Evolutionary conservation across 2,329 filamentous ascomycete genomes (phyloP).

Genomic region (Dothiorella sarmentorum): DNA sequence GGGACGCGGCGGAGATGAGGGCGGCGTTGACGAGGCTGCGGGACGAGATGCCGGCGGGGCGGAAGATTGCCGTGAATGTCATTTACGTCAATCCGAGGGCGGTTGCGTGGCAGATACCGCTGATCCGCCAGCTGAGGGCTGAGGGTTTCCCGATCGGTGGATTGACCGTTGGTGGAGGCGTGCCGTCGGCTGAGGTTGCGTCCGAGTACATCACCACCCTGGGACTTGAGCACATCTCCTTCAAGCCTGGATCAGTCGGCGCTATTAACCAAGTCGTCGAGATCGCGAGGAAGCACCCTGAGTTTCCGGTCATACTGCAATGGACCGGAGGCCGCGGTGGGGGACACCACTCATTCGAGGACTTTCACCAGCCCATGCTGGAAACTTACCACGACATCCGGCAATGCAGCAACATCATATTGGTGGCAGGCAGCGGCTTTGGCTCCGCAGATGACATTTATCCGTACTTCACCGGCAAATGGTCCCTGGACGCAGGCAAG

Average conservation of each 20-base stretch:
- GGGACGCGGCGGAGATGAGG: no score
- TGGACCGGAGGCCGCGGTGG: constrained; percentile 94
- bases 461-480: constrained; percentile 83
- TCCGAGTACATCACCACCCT: constrained; percentile 85
- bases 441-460: constrained; percentile 88
- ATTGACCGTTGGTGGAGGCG: constrained; percentile 87
- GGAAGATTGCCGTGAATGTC: constrained; percentile 83
- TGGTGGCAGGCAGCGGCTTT: constrained; percentile 89
- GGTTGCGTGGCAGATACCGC: constrained; percentile 89
- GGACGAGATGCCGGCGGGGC: constrained; percentile 69
- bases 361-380: constrained; percentile 89
- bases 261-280: constrained; percentile 88
- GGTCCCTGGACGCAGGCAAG: constrained; percentile 85
- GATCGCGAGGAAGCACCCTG: constrained; percentile 89
- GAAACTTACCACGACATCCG: constrained; percentile 89
- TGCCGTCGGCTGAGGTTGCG: constrained; percentile 88
- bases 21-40: no score
- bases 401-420: constrained; percentile 78
- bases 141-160: constrained; percentile 90
- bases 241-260: constrained; percentile 88
- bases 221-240: constrained; percentile 86
- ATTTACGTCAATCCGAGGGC: constrained; percentile 88
- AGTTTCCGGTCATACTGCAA: constrained; percentile 87
- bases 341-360: constrained; percentile 91
- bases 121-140: constrained; percentile 73